A percentile compares a stretch with the other conserved stretches of the same genome.
Evolutionary conservation across 345 rosid genomes (phyloP).

Genomic region (Zanthoxylum bungeanum): DNA sequence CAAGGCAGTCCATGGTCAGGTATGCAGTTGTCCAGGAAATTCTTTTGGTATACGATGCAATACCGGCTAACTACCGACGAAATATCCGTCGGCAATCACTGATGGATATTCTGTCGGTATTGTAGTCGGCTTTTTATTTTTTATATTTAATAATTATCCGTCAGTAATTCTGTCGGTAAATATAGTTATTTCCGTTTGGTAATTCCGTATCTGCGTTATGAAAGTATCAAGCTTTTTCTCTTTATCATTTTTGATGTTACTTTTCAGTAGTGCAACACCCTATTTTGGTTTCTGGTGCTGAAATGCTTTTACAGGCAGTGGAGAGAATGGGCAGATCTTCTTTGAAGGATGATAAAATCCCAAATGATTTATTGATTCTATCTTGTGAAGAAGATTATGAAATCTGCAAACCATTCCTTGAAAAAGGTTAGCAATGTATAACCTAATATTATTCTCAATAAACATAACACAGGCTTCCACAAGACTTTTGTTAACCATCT

Average conservation of each 20-base stretch:
- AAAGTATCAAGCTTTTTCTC: not conserved
- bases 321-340: constrained; percentile 78
- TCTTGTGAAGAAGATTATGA: constrained; percentile 80
- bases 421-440: constrained; percentile 49
- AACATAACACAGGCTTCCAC: not conserved
- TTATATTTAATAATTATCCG: no score
- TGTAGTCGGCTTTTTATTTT: no score
- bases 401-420: constrained; percentile 60
- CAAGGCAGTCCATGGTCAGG: constrained; percentile 71
- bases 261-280: not conserved
- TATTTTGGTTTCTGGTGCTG: constrained; percentile 16
- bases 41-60: constrained; percentile 6
- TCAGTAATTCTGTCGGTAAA: no score
- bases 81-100: no score
- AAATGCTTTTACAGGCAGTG: constrained; percentile 46
- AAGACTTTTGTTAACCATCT: not conserved
- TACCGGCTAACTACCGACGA: no score
- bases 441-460: not conserved
- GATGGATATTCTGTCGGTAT: no score
- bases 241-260: not conserved
- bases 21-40: constrained; percentile 12
- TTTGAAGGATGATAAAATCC: constrained; percentile 47
- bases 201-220: not conserved
- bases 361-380: constrained; percentile 61
- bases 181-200: no score